Conservation (phyloP, 78 protist genomes). For the Dictyostelium brefeldianum region DNA sequence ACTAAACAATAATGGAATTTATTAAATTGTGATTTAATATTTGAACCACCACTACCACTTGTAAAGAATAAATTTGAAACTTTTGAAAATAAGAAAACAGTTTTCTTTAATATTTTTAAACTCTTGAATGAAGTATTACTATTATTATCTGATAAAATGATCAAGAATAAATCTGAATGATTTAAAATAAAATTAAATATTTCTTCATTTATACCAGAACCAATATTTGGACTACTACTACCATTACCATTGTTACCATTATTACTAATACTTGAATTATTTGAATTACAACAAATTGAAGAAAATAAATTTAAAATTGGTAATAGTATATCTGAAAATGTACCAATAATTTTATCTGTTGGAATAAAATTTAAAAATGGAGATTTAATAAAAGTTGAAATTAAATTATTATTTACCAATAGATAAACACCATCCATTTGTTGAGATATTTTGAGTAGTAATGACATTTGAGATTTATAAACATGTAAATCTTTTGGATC, state of each 20-base stretch:
- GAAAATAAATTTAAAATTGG: slow-evolving; percentile 17
- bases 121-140: background rate
- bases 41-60: background rate
- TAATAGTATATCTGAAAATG: background rate
- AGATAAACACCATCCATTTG: slow-evolving; percentile 28
- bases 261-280: background rate
- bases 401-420: slow-evolving; percentile 20
- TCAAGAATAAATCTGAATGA: slow-evolving; percentile 37
- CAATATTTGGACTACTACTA: background rate
- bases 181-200: background rate
- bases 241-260: background rate
- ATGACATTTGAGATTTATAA: slow-evolving; percentile 62
- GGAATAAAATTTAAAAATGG: slow-evolving; percentile 34
- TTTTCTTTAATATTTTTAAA: slow-evolving; percentile 7
- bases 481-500: slow-evolving; percentile 38
- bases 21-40: background rate
- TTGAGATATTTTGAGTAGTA: slow-evolving; percentile 38
- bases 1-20: slow-evolving; percentile 48
- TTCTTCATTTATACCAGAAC: slow-evolving; percentile 10
- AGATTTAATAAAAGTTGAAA: slow-evolving; percentile 10
- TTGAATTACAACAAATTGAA: background rate
- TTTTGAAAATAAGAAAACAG: slow-evolving; percentile 38
- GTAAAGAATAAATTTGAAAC: background rate
- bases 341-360: background rate
- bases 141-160: slow-evolving; percentile 16